Base-by-base conservation (phyloP, 148 eudicot genomes). In the Rhododendron mucronatum region DNA sequence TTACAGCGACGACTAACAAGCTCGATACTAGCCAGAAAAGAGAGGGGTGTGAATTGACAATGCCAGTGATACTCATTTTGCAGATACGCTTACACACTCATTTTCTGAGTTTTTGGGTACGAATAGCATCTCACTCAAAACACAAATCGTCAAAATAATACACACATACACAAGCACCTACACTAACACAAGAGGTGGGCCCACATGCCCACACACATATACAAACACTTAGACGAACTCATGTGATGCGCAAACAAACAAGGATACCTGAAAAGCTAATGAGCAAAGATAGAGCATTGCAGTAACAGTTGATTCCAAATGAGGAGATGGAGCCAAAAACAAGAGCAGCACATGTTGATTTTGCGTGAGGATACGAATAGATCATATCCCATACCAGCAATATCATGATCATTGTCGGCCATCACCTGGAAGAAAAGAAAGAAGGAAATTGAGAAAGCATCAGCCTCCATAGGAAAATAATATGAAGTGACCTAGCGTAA, bases 371-470 rank as follows among this genome's bases (percentile, higher is more conserved):
- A 41, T 96, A 39, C 96, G 78, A 95, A 96, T 30, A 95, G 95
- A 89, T 96, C 97, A 59, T 95, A 95, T 75, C 97, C 98, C 98
- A 94, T 95, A 67, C 96, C 97, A 83, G 98, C 98, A 90, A 95
- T 95, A 88, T 96, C 98, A 85, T 97, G 95, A 26, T 93, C 97
- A 90, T 92, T 93, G 83, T 96, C 98, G 85, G 97, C 98, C 88
- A 95, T 96, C 82, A 96, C 98, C 99, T 94, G 71, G 30, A n/a
- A 65, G 33, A 65, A 65, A 63, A 65, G 28, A 23, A n/a, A 23
- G 71, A 65, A 84, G 37, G 84, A 83, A 57, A 86, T 75, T 7
- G 8, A 9, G 37, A 86, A 61, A 48, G 26, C 37, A 39, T 51
- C 48, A 73, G 63, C 65, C 65, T 59, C 23, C 65, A 6, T 21